phyloP scores from a whole-genome alignment of 345 rosid species.

The Linum trigynum region DNA sequence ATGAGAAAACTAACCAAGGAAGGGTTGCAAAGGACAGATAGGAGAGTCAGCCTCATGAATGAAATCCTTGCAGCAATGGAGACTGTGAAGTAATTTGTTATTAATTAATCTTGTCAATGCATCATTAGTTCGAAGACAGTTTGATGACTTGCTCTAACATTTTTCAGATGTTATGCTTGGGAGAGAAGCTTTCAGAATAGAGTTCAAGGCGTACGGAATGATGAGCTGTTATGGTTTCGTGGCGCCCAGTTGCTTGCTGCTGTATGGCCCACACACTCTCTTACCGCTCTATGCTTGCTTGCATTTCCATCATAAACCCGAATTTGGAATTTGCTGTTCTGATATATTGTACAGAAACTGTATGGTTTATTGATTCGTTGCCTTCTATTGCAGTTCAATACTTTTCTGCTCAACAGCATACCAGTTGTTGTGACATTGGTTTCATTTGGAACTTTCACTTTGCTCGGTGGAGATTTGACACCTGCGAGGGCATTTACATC shows the following conservation, averaged over 20 bases:
- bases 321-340: background rate
- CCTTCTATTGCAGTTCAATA: constrained; percentile 24
- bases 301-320: background rate
- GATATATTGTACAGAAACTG: background rate
- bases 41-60: constrained; percentile 30
- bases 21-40: constrained; percentile 27
- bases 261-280: constrained; percentile 10
- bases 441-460: constrained; percentile 27
- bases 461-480: constrained; percentile 28
- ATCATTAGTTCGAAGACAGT: background rate
- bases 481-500: constrained; percentile 31
- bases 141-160: background rate
- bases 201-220: constrained; percentile 25
- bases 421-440: constrained; percentile 28
- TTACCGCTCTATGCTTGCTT: background rate
- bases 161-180: constrained; percentile 32
- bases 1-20: constrained; percentile 27
- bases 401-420: constrained; percentile 25
- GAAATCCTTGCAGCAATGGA: constrained; percentile 29
- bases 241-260: constrained; percentile 21
- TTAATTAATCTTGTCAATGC: background rate
- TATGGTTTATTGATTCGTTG: background rate
- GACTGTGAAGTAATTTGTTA: constrained; percentile 20
- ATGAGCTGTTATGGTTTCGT: constrained; percentile 26
- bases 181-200: constrained; percentile 26